phyloP scores from a whole-genome alignment of 1,284 basidiomycete genomes.

The Boletellus deceptivus region DNA sequence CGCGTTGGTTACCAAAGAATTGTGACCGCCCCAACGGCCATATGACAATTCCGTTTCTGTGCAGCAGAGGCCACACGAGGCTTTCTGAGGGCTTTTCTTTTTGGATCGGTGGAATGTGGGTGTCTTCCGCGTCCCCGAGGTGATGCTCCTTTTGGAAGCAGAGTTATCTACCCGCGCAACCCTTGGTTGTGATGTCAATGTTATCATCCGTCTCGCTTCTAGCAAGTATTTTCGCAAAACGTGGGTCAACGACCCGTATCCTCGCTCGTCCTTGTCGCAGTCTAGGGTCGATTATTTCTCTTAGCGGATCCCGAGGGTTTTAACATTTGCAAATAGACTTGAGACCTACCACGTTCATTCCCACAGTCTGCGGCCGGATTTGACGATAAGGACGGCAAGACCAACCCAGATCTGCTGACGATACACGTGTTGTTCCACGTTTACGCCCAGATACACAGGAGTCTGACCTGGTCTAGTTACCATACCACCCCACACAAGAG shows the following conservation, averaged over 20 bases:
- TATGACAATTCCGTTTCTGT: slow-evolving; percentile 13
- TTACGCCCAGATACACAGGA: slow-evolving; percentile 1
- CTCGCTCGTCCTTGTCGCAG: background rate
- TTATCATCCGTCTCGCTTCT: slow-evolving; percentile 1
- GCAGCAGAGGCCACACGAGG: slow-evolving; percentile 21
- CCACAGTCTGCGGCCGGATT: slow-evolving; percentile 15
- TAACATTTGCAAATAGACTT: slow-evolving; percentile 19
- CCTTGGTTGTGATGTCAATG: slow-evolving; percentile 8
- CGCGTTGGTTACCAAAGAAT: slow-evolving; percentile 11
- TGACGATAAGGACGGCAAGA: slow-evolving; percentile 27
- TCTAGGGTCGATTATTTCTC: background rate
- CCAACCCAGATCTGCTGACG: slow-evolving; percentile 7
- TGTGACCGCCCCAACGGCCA: slow-evolving; percentile 2
- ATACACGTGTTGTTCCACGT: slow-evolving; percentile 25
- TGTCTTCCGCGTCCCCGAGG: slow-evolving; percentile 28
- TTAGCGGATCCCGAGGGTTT: slow-evolving; percentile 3
- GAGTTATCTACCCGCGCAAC: slow-evolving; percentile 13
- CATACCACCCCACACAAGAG: slow-evolving; percentile 7
- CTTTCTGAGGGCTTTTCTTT: slow-evolving; percentile 12
- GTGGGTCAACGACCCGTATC: background rate
- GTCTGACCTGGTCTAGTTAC: slow-evolving; percentile 2
- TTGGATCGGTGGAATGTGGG: slow-evolving; percentile 19
- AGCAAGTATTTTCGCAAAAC: background rate
- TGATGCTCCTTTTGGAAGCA: slow-evolving; percentile 27
- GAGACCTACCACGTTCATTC: slow-evolving; percentile 4